Conservation (phyloP, 371 early-diverging fungal species). For the Conidiobolus incongruus region DNA sequence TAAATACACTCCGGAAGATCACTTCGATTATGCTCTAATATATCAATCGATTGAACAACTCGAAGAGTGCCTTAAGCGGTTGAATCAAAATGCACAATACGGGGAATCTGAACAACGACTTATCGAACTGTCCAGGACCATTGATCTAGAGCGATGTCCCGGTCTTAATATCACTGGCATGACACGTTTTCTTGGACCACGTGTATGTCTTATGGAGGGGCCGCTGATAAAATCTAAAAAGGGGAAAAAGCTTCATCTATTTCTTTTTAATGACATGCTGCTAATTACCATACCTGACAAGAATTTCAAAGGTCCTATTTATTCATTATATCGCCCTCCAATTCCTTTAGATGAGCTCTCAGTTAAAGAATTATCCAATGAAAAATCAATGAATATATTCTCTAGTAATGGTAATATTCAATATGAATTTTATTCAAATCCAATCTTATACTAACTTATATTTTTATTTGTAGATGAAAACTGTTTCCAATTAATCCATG, state of each 20-base stretch:
- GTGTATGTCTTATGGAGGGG: constrained; percentile 67
- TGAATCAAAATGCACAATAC: constrained; percentile 55
- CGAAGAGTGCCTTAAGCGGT: constrained; percentile 36
- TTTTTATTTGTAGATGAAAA: background rate
- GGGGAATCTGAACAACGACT: constrained; percentile 49
- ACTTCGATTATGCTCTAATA: constrained; percentile 33
- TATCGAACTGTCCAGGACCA: constrained; percentile 30
- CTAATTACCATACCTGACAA: constrained; percentile 16
- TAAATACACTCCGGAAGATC: constrained; percentile 54
- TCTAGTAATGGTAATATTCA: too few relatives aligned
- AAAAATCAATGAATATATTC: too few relatives aligned
- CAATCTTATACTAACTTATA: background rate
- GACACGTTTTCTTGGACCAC: constrained; percentile 30
- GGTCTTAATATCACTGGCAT: constrained; percentile 25
- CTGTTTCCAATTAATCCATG: constrained; percentile 3
- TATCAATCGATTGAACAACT: constrained; percentile 15
- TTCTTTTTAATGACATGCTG: constrained; percentile 72
- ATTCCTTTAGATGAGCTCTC: too few relatives aligned
- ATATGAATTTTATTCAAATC: too few relatives aligned
- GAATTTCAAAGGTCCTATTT: too few relatives aligned
- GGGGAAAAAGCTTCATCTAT: constrained; percentile 58
- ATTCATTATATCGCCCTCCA: too few relatives aligned
- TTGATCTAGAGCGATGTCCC: constrained; percentile 42
- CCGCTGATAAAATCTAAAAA: constrained; percentile 57
- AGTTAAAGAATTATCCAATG: too few relatives aligned